These are phyloP conservation scores for Kluyveromyces nonfermentans DNA, from an alignment of 805 yeast species.

Conservation along the genomic window DNA sequence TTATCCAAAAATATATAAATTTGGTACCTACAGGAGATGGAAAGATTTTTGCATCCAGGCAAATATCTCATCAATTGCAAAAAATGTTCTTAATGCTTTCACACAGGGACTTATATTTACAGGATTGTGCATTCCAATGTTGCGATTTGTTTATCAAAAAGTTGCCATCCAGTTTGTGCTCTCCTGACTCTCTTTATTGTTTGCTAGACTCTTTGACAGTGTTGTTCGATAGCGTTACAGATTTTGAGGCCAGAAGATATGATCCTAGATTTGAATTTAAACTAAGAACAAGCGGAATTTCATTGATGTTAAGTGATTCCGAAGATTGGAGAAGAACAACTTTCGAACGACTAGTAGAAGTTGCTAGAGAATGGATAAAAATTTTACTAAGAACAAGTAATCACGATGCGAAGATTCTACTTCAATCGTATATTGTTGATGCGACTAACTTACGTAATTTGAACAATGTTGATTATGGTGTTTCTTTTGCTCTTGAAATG, in stretches of 20 bases:
- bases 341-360: conserved; percentile 45
- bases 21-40: conserved; percentile 45
- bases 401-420: conserved; percentile 66
- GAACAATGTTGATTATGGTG: conserved; percentile 59
- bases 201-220: conserved; percentile 72
- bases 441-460: conserved; percentile 29
- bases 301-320: conserved; percentile 42
- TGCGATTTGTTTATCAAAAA: conserved; percentile 56
- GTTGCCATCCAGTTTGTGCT: conserved; percentile 74
- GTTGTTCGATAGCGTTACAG: conserved; percentile 69
- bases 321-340: conserved; percentile 77
- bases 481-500: conserved; percentile 84
- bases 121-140: conserved; percentile 69
- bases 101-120: conserved; percentile 65
- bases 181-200: conserved; percentile 61
- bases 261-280: conserved; percentile 68
- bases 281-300: conserved; percentile 32
- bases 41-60: conserved; percentile 45
- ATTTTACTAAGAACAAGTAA: conserved; percentile 48
- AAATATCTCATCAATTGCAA: conserved; percentile 60
- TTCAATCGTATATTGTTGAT: conserved; percentile 66
- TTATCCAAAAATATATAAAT: conserved; percentile 47
- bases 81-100: conserved; percentile 62
- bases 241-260: conserved; percentile 75
- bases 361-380: conserved; percentile 61